Evolutionary conservation across 257 asterid species (phyloP).

Genomic region (Anisodus acutangulus): DNA sequence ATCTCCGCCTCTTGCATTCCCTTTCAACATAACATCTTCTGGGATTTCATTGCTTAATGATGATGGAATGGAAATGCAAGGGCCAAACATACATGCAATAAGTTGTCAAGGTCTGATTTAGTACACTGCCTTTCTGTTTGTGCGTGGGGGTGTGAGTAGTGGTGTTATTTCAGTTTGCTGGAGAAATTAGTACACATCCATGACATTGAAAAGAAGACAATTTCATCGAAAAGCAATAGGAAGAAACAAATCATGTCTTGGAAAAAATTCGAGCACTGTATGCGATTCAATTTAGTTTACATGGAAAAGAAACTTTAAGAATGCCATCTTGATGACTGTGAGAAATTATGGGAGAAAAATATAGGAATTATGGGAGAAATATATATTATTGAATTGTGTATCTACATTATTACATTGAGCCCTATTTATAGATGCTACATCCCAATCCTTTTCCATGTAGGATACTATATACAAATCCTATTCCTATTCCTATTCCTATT

Average conservation of each 20-base stretch:
- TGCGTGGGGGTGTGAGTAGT: neutral
- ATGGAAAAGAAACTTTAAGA: neutral
- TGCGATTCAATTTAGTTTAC: conserved; percentile 7
- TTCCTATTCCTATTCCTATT: no score
- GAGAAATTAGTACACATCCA: neutral
- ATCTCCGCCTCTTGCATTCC: conserved; percentile 71
- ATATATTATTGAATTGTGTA: no score
- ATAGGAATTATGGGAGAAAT: no score
- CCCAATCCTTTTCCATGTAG: no score
- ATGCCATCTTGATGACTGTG: neutral
- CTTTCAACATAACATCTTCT: conserved; percentile 59
- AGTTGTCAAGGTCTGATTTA: conserved; percentile 59
- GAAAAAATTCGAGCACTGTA: neutral
- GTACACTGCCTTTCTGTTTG: neutral
- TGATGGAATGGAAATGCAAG: conserved; percentile 67
- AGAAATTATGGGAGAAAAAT: no score
- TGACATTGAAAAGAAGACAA: no score
- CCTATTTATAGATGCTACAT: no score
- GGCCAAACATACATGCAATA: conserved; percentile 68
- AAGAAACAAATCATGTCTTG: neutral
- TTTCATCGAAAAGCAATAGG: neutral
- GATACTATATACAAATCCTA: no score
- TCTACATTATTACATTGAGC: no score
- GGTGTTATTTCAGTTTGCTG: neutral
- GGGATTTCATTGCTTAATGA: conserved; percentile 71